A percentile compares a stretch with the other conserved stretches of the same genome.
phyloP scores from a whole-genome alignment of 2,329 filamentous ascomycete species.

The Chrysosporium queenslandicum region DNA sequence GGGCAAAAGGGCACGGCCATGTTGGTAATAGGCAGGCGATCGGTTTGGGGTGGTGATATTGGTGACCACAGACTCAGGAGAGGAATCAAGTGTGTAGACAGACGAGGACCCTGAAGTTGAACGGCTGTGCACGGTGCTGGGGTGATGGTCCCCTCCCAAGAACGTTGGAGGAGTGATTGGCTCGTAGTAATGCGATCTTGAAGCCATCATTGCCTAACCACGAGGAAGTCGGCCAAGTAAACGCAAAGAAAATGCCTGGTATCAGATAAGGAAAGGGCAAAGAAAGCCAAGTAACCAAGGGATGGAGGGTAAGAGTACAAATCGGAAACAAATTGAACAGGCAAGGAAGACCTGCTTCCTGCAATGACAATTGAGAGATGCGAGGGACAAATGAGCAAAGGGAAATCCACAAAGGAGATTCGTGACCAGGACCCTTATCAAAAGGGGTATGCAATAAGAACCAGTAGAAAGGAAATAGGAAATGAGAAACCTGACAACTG shows the following conservation, averaged over 20 bases:
- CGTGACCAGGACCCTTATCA: slow-evolving; percentile 6
- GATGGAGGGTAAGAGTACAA: slow-evolving; percentile 18
- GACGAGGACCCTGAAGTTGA: slow-evolving; percentile 54
- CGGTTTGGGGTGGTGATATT: slow-evolving; percentile 58
- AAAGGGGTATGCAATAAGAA: slow-evolving; percentile 17
- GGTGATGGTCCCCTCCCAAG: slow-evolving; percentile 26
- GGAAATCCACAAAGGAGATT: slow-evolving; percentile 8
- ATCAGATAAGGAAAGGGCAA: background rate
- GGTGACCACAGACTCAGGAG: slow-evolving; percentile 58
- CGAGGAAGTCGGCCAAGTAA: background rate
- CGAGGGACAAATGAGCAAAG: background rate
- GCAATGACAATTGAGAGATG: background rate
- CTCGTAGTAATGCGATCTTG: slow-evolving; percentile 35
- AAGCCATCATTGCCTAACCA: slow-evolving; percentile 17
- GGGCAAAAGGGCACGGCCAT: slow-evolving; percentile 63
- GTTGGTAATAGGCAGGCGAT: slow-evolving; percentile 66
- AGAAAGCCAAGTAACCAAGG: slow-evolving; percentile 9
- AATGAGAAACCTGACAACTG: slow-evolving; percentile 2
- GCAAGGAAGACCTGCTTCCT: slow-evolving; percentile 3
- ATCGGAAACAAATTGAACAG: background rate
- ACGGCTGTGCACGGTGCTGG: slow-evolving; percentile 44
- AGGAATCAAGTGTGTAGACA: slow-evolving; percentile 53
- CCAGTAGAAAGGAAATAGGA: slow-evolving; percentile 17
- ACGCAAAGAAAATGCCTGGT: background rate
- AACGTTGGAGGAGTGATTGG: slow-evolving; percentile 37